A percentile compares a stretch with the other conserved stretches of the same genome.
phyloP scores from a whole-genome alignment of 257 asterid species.

The Solanum rostratum region DNA sequence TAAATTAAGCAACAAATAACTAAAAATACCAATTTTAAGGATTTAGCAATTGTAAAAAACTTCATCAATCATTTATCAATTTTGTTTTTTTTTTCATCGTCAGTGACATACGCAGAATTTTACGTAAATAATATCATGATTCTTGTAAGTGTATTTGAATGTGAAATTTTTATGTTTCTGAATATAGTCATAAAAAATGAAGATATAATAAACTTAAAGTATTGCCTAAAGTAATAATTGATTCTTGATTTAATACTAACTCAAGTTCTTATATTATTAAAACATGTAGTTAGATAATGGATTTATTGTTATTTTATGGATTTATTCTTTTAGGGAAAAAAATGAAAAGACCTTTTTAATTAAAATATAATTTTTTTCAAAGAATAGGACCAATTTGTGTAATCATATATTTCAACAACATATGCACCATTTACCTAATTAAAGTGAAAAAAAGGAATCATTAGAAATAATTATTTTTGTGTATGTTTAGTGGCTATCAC shows the following conservation, averaged over 20 bases:
- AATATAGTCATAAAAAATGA: neutral
- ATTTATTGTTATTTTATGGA: neutral
- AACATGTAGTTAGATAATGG: neutral
- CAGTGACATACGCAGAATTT: too few species aligned
- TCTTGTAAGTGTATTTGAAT: neutral
- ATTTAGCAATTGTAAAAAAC: too few species aligned
- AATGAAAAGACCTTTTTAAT: neutral
- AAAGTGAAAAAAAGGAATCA: conserved; percentile 21
- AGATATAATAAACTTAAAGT: neutral
- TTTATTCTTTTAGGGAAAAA: neutral
- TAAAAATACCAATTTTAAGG: too few species aligned
- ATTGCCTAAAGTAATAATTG: neutral
- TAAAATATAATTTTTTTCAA: neutral
- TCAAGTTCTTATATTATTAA: neutral
- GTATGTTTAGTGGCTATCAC: conserved; percentile 11
- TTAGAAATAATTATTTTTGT: conserved; percentile 7
- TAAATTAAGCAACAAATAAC: too few species aligned
- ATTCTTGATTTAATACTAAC: neutral
- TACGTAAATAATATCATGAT: too few species aligned
- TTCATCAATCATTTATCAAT: too few species aligned
- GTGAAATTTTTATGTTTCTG: neutral
- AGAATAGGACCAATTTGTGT: too few species aligned
- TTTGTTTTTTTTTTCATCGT: too few species aligned
- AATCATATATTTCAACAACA: neutral
- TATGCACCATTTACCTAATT: conserved; percentile 13